Evolutionary conservation across 1,139 yeast species (phyloP).

Genomic region (Scheffersomyces segobiensis): DNA sequence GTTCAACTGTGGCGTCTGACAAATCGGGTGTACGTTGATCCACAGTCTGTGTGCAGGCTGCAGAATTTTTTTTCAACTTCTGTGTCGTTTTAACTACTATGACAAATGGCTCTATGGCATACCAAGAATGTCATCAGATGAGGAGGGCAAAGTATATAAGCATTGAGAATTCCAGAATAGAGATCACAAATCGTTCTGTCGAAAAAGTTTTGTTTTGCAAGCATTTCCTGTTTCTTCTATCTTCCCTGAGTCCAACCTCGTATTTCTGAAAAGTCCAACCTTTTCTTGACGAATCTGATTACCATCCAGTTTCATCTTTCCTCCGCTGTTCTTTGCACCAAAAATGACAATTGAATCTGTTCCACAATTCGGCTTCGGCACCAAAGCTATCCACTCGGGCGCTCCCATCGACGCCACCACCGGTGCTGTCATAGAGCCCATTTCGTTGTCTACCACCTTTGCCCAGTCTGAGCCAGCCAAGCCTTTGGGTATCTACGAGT

Average conservation of each 20-base stretch:
- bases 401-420: slow-evolving; percentile 71
- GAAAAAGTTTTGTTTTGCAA: background rate
- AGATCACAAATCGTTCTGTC: background rate
- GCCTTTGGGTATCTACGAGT: slow-evolving; percentile 81
- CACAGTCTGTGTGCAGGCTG: background rate
- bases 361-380: slow-evolving; percentile 56
- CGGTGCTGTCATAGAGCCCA: slow-evolving; percentile 87
- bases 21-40: background rate
- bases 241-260: background rate
- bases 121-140: background rate
- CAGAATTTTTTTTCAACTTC: background rate
- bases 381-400: slow-evolving; percentile 85
- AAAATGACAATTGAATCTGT: slow-evolving; percentile 11
- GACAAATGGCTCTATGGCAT: background rate
- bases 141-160: background rate
- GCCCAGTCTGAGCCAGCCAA: slow-evolving; percentile 77
- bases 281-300: slow-evolving; percentile 4
- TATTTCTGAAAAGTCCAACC: slow-evolving; percentile 10
- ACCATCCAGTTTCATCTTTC: slow-evolving; percentile 9
- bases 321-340: background rate
- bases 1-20: background rate
- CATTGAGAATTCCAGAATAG: background rate
- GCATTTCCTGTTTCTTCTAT: background rate
- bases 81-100: background rate
- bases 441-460: slow-evolving; percentile 82